Evolutionary conservation across 176 grass and related monocot genomes (phyloP).

Genomic region (Ensete glaucum): DNA sequence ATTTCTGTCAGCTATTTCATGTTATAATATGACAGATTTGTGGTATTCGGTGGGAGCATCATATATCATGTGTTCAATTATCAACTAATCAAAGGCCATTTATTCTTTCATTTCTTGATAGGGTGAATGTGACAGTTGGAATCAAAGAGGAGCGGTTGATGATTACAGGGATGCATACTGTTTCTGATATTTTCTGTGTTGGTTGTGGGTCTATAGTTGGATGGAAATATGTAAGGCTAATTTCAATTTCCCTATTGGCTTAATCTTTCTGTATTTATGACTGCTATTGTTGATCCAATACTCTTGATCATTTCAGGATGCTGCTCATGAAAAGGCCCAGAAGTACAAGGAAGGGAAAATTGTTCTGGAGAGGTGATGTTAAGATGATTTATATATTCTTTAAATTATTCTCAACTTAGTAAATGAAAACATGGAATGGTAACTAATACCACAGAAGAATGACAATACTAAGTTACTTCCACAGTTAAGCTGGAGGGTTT

Average conservation of each 20-base stretch:
- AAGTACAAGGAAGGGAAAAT: constrained; percentile 99
- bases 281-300: constrained; percentile 13
- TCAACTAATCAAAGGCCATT: not conserved
- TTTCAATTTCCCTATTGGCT: not conserved
- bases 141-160: constrained; percentile 80
- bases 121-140: constrained; percentile 77
- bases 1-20: too few relatives aligned
- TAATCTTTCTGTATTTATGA: constrained; percentile 1
- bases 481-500: not conserved
- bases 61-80: not conserved
- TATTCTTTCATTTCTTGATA: constrained; percentile 7
- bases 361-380: constrained; percentile 77
- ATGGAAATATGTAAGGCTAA: constrained; percentile 97
- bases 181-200: constrained; percentile 91
- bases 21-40: too few relatives aligned
- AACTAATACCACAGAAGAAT: not conserved
- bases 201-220: constrained; percentile 93
- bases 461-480: not conserved
- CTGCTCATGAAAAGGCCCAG: constrained; percentile 64
- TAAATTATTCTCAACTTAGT: not conserved
- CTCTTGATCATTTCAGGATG: constrained; percentile 38
- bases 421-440: too few relatives aligned
- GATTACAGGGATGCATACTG: constrained; percentile 91
- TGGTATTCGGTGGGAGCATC: too few relatives aligned
- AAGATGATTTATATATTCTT: not conserved